Evolutionary conservation across 202 grass and related monocot genomes (phyloP), one percentile per base, ranked within the genome.

Genomic region (Alloteropsis angusta): DNA sequence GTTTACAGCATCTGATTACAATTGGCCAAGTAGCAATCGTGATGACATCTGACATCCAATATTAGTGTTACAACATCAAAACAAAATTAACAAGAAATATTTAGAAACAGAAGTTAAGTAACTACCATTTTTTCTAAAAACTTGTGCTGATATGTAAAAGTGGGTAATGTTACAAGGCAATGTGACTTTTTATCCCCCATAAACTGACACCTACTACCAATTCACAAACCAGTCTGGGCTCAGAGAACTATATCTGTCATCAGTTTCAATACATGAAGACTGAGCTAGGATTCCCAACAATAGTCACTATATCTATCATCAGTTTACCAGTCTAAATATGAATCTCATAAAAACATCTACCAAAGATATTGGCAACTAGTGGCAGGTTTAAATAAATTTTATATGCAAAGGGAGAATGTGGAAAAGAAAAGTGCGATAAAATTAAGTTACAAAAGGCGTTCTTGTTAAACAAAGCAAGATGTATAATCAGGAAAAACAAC

Each of bases 401-500:
- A 41, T 9, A 41, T 41, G 39, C 39, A 41, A 41, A 41, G 9
- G 9, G 39, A 41, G 39, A 41, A 41, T 41, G 39, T 41, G 7
- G 39, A 41, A 41, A 41, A 41, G 39, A 7, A 41, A 41, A 41
- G 9, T 41, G 39, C 7, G 39, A 41, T 41, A 41, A 41, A 41
- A 41, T 41, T 41, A 53, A 65, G 39, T 45, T 6, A 16, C 9
- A 68, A 47, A 85, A 19, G 17, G 32, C 1, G 48, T 46, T 83
- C 49, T 48, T 82, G 47, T 61, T 78, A 32, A 74, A 78, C 14
- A 60, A 72, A 78, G 38, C 16, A 78, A 43, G 7, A 42, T 34
- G 8, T 50, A 22, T 50, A 19, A 61, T 14, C 18, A 62, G 23
- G 17, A 15, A 25, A 22, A 64, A 52, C 60, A 56, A 36, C 65